Base-by-base conservation (phyloP, 768 basidiomycete species). In the Ramaria sp. region DNA sequence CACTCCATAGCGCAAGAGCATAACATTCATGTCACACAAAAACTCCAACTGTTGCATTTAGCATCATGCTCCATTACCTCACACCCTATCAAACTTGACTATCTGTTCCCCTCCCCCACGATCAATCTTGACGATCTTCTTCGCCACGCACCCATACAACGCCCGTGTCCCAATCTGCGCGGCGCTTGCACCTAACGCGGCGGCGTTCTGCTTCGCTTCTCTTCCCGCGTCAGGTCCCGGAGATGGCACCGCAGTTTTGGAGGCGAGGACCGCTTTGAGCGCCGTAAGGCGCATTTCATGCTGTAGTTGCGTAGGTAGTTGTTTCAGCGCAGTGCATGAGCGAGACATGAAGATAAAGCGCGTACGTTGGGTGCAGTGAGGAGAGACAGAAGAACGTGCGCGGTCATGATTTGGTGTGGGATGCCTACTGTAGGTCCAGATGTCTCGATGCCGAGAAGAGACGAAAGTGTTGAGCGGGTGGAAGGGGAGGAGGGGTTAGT, bases 131-230 rank as follows among this genome's bases (percentile, higher is more conserved):
- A 90, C 64, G 50, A 90, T 67, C 57, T 84, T 73, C 68, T 89
- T 90, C 15, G 84, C 88, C n/a, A 89, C 84, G 62, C 87, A 88
- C 1, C 73, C 79, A 61, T 87, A 90, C 12, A 89, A 65, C 15
- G 85, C 78, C 39, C 83, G 71, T 8, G 78, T 82, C 10, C 44
- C 57, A 18, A 37, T 18, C 20, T 47, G 32, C 10, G 41, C 78
- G 70, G 36, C 77, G 74, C 54, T 73, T 70, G 16, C 72, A 73
- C 20, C 67, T 65, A 3, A 68, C 59, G 39, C 53, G 10, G 30
- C 59, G 9, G 54, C 47, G 5, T 45, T 27, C 16, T 60, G 42
- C 13, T 58, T 63, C 24, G 61, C 56, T 32, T 39, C 27, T n/a
- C 38, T 24, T 8, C 48, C 37, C 7, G 43, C 44, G 13, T 49